Base-by-base conservation (phyloP, 1,139 yeast genomes). In the Suhomyces bolitotheri region DNA sequence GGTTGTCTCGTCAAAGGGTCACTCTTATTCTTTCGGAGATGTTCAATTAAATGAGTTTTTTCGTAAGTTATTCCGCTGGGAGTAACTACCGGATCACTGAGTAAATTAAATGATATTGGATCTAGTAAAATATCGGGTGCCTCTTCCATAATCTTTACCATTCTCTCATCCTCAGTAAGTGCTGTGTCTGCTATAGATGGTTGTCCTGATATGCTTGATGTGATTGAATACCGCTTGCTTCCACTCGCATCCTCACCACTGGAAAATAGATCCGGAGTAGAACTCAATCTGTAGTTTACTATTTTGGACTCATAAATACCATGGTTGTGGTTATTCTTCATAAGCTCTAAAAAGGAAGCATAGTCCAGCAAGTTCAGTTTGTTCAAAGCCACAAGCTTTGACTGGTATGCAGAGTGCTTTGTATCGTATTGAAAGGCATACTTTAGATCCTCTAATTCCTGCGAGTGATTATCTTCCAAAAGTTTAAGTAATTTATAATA, bases 21-120 rank as follows among this genome's bases (percentile, higher is more conserved):
- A 24, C 60, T 59, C 7, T 62, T 58, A 43, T 60, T 57, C 22
- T 52, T 58, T 28, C 53, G 49, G 30, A 73, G 47, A 45, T 70
- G 73, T 38, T 63, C 64, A 30, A 65, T 35, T 17, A 73, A 50
- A 51, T 64, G 56, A 1, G 68, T 43, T 36, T 65, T 59, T 43
- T 73, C 79, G 47, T 68, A 73, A 2, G 77, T 64, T 22, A 66
- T 70, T 2, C 79, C 79, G 16, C 73, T 64, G 9, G 74, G 75
- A 10, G 74, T 60, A n/a, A 73, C 54, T 5, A 73, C 79, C 0
- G 79, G 79, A 29, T 73, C 71, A 23, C 47, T 48, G 46, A 72
- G 71, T 24, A 73, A 41, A 30, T 65, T 64, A 49, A 67, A 71
- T 2, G 76, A 66, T 17, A 73, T 69, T 5, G 79, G 79, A 41